Evolutionary conservation across 106 monocot genomes (phyloP), one percentile per base, ranked within the genome.

Genomic region (Dioscorea dumetorum): DNA sequence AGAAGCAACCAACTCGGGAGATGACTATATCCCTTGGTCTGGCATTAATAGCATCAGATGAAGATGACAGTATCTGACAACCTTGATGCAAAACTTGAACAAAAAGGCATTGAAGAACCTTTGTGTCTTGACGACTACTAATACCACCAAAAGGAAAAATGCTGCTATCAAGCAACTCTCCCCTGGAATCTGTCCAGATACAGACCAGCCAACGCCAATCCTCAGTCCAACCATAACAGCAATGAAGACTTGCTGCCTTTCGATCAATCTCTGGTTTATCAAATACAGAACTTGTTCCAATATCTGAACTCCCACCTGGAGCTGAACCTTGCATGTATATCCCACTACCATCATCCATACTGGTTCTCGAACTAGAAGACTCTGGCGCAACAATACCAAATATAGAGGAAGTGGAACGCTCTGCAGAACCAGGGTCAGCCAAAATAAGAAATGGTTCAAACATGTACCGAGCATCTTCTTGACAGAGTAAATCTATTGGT

Each of bases 221-320:
- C 76, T 97, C 95, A 12, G 95, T 97, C 95, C 95, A 97, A 21
- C 95, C 95, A 80, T 97, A 97, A 73, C 86, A 92, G 62, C 95
- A 97, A 64, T 97, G 95, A 82, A 97, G 86, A 67, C 92, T 91
- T 31, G 84, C 57, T 16, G 68, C 49, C 67, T 72, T 79, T 51
- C 60, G 49, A 7, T 88, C 88, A 66, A 71, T 69, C 18, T 93
- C 93, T 21, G 70, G 66, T 21, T 70, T 80, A 69, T 89, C 91
- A 67, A 64, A 20, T 2, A 61, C 4, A 57, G 84, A 76, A 49
- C 56, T 65, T 48, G 58, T 58, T 49, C 75, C 70, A 58, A 67
- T 62, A 32, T 89, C 93, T 65, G 69, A 28, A 76, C 22, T 54
- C 54, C 84, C 82, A 62, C 78, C 88, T 22, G 73, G 23, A 64